Conservation (phyloP, 2,329 filamentous ascomycete genomes). For the Zymoseptoria brevis region DNA sequence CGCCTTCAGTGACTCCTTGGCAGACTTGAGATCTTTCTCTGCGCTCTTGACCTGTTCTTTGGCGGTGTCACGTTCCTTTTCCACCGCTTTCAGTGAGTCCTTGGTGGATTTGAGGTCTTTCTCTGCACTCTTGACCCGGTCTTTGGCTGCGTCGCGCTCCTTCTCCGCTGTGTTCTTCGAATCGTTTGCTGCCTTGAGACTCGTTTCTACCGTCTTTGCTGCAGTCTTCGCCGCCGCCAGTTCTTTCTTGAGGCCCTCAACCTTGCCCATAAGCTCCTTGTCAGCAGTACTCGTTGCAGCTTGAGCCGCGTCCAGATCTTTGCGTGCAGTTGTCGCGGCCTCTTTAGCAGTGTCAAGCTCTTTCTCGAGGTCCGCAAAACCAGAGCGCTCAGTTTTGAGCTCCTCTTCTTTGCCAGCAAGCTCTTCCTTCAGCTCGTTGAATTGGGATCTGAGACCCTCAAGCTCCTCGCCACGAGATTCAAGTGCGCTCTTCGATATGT, state of each 20-base stretch:
- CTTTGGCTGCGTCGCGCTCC: conserved; percentile 7
- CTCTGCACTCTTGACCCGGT: conserved; percentile 6
- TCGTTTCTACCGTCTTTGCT: conserved; percentile 4
- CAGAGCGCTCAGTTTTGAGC: conserved; percentile 24
- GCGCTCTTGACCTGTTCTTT: conserved; percentile 4
- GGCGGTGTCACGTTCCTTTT: conserved; percentile 2
- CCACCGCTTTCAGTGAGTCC: conserved; percentile 6
- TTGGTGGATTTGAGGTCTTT: conserved; percentile 9
- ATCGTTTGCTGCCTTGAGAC: conserved; percentile 4
- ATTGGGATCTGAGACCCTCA: conserved; percentile 15
- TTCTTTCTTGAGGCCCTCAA: conserved; percentile 7
- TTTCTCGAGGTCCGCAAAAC: conserved; percentile 26
- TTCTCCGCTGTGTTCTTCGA: not conserved
- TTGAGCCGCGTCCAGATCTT: conserved; percentile 6
- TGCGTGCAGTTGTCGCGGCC: conserved; percentile 8
- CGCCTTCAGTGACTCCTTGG: conserved; percentile 6
- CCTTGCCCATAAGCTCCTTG: conserved; percentile 6
- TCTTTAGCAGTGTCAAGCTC: conserved; percentile 21
- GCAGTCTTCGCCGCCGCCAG: conserved; percentile 3
- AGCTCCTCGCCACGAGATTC: conserved; percentile 38
- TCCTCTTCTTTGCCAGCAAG: conserved; percentile 25
- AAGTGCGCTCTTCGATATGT: conserved; percentile 21
- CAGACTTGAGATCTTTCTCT: conserved; percentile 4
- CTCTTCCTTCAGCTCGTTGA: conserved; percentile 23
- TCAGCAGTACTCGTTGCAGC: conserved; percentile 1